These are phyloP conservation scores for Syncephalis plumigaleata DNA, from an alignment of 371 early-diverging fungal species.

Conservation along the genomic window DNA sequence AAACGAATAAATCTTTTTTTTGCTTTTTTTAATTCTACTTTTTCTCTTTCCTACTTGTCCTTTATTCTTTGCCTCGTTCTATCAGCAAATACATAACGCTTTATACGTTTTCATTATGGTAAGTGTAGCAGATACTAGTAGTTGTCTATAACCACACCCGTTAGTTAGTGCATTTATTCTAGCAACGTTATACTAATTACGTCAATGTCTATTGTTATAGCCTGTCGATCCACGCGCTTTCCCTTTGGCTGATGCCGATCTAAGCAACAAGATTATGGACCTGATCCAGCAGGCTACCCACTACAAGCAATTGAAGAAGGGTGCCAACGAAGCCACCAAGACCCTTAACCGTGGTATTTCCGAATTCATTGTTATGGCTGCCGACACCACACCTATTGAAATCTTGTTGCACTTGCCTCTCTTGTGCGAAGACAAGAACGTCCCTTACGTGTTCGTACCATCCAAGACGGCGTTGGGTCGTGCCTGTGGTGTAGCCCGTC, in stretches of 20 bases:
- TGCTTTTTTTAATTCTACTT: too few relatives aligned
- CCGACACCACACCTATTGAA: conserved; percentile 95
- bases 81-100: too few relatives aligned
- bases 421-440: conserved; percentile 99
- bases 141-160: too few relatives aligned
- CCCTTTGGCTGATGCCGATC: conserved; percentile 82
- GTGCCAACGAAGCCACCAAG: conserved; percentile 99
- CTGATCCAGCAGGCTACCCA: conserved; percentile 93
- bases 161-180: too few relatives aligned
- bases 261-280: conserved; percentile 88
- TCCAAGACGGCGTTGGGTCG: conserved; percentile 96
- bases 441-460: conserved; percentile 94
- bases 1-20: too few relatives aligned
- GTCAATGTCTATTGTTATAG: too few relatives aligned
- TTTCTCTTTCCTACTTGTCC: too few relatives aligned
- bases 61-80: too few relatives aligned
- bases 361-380: conserved; percentile 97
- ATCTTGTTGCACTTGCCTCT: conserved; percentile 94
- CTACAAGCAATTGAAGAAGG: conserved; percentile 98
- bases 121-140: too few relatives aligned
- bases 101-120: too few relatives aligned
- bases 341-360: conserved; percentile 98
- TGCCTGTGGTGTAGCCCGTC: conserved; percentile 93
- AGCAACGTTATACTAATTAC: too few relatives aligned
- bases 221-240: conserved; percentile 55